These are phyloP conservation scores for Cryptosporidium sp. DNA, from an alignment of 169 alveolate genomes.

Conservation along the genomic window DNA sequence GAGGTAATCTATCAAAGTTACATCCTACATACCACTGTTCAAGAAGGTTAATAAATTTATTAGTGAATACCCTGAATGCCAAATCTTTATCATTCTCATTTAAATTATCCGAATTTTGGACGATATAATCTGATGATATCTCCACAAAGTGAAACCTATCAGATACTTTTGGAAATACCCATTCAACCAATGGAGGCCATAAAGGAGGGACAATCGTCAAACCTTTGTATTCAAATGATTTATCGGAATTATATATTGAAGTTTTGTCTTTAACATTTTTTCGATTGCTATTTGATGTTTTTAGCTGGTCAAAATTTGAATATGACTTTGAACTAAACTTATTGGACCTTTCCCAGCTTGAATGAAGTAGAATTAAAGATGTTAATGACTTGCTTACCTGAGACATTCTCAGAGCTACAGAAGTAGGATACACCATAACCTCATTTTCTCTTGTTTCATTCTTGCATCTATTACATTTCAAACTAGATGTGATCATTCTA, in stretches of 20 bases:
- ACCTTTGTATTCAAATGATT: conserved; percentile 52
- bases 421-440: conserved; percentile 20
- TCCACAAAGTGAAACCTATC: conserved; percentile 73
- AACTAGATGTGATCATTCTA: background rate
- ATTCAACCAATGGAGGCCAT: conserved; percentile 75
- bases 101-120: background rate
- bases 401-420: conserved; percentile 68
- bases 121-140: conserved; percentile 42
- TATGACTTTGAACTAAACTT: background rate
- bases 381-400: conserved; percentile 70
- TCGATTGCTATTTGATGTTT: background rate
- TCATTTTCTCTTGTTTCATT: background rate
- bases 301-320: background rate
- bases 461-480: conserved; percentile 1
- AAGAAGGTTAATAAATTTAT: conserved; percentile 50
- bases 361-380: conserved; percentile 21
- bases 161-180: conserved; percentile 70
- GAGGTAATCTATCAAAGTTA: conserved; percentile 73
- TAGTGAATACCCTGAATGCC: conserved; percentile 16
- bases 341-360: conserved; percentile 72
- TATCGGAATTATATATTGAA: background rate
- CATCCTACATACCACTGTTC: conserved; percentile 74
- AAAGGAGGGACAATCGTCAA: conserved; percentile 65
- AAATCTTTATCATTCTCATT: conserved; percentile 1
- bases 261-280: background rate